Evolutionary conservation across 176 grass and related monocot genomes (phyloP), one percentile per base, ranked within the genome.

Genomic region (Pontederia paniculata): DNA sequence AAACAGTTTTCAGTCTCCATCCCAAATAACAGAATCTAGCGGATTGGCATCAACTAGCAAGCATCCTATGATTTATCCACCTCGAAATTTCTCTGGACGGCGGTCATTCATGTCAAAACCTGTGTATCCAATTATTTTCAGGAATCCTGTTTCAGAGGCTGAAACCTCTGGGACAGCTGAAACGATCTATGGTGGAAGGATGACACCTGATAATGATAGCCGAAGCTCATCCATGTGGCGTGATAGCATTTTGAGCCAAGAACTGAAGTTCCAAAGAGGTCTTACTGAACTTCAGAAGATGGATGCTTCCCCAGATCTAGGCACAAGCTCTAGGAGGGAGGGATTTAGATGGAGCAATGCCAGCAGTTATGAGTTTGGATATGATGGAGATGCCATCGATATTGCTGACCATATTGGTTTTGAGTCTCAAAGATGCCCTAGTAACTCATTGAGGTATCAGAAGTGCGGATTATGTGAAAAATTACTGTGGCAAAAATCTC

Each of bases 341-440:
- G 94, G 83, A 21, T 98, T 93, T 58, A 80, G 94, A 71, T 98
- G 87, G 94, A 93, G 94, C 72, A 93, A 88, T 57, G 80, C 87
- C 15, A 93, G 94, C 58, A 93, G 83, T 63, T 90, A 88, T 58
- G 85, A 97, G 55, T 83, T 95, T 74, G 80, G 83, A 57, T 93
- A 84, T 41, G 94, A 98, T 21, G 80, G 83, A 12, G 83, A 98
- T 66, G 76, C 72, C 10, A 76, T 84, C 76, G 94, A 98, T 58
- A 82, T 91, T 37, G 57, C 63, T 37, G 94, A 98, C 60, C 65
- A 78, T 74, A 71, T 87, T 43, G 77, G 83, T 51, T 14, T 81
- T 13, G 93, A 97, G 15, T 88, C 80, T 1, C 83, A 84, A 67
- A 70, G 77, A 18, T 91, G 69, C 16, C 76, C 72, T 11, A 66